These are phyloP conservation scores for Wickerhamiella sergipiensis DNA, from an alignment of 805 yeast genomes.

Conservation along the genomic window DNA sequence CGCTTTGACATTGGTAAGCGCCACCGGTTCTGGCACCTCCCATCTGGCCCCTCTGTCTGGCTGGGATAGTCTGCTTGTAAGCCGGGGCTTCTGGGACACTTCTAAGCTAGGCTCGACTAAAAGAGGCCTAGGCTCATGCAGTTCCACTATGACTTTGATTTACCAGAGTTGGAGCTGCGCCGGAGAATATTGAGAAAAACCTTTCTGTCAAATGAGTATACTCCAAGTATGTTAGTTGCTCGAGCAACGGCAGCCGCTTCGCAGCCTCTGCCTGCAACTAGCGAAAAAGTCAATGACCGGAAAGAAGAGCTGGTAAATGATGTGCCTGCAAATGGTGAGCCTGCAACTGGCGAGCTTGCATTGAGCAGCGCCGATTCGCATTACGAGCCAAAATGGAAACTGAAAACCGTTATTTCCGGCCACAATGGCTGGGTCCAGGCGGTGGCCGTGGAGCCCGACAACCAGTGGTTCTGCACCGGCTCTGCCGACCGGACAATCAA, in stretches of 20 bases:
- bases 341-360: no score
- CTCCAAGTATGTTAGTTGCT: background rate
- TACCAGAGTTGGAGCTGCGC: background rate
- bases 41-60: no score
- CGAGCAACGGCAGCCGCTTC: background rate
- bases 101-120: no score
- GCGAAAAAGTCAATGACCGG: no score
- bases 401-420: conserved; percentile 64
- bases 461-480: conserved; percentile 87
- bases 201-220: background rate
- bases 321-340: no score
- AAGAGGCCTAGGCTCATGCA: background rate
- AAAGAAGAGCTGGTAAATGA: no score
- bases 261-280: no score
- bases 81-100: no score
- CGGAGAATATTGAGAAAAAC: background rate
- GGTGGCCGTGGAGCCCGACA: conserved; percentile 72
- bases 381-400: no score
- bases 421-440: conserved; percentile 89
- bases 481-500: conserved; percentile 80
- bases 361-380: no score
- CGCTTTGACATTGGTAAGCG: conserved; percentile 2
- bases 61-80: no score
- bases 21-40: background rate
- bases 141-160: background rate